Evolutionary conservation across 331 rosid species (phyloP).

Genomic region (Dryas integrifolia): DNA sequence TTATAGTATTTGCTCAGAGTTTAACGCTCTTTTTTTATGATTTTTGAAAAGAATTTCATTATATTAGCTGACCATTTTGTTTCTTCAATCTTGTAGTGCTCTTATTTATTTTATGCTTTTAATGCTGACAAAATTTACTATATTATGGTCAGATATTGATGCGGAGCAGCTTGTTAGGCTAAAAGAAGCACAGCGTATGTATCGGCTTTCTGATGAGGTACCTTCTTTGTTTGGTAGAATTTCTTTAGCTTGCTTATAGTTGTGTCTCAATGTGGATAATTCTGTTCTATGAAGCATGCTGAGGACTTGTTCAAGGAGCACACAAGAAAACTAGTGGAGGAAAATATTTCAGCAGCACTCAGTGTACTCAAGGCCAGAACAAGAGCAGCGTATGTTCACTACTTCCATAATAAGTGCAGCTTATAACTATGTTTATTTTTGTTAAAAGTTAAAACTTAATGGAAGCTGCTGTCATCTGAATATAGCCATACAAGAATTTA

Average conservation of each 20-base stretch:
- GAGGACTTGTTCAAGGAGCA: constrained; percentile 71
- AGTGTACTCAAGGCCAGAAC: constrained; percentile 69
- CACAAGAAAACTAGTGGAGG: constrained; percentile 73
- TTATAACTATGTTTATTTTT: constrained; percentile 7
- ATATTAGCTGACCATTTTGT: not conserved
- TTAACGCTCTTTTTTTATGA: not conserved
- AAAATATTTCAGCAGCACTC: constrained; percentile 66
- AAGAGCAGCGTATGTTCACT: constrained; percentile 64
- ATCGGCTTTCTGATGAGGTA: constrained; percentile 86
- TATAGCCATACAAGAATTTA: not conserved
- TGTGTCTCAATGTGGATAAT: constrained; percentile 24
- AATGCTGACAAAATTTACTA: constrained; percentile 23
- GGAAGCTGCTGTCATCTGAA: not conserved
- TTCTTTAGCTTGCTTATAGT: constrained; percentile 11
- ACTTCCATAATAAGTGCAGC: constrained; percentile 3
- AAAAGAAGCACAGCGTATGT: constrained; percentile 60
- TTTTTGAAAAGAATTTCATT: not conserved
- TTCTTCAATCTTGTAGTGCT: not conserved
- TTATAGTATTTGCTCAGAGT: not conserved
- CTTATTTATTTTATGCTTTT: not conserved
- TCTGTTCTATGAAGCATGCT: constrained; percentile 63
- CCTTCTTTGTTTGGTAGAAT: constrained; percentile 21
- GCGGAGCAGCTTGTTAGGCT: constrained; percentile 66
- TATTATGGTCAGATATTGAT: constrained; percentile 49
- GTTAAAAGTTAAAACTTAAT: not conserved